These are phyloP conservation scores for Eucalyptus polyanthemos DNA, from an alignment of 345 rosid species.

Conservation along the genomic window DNA sequence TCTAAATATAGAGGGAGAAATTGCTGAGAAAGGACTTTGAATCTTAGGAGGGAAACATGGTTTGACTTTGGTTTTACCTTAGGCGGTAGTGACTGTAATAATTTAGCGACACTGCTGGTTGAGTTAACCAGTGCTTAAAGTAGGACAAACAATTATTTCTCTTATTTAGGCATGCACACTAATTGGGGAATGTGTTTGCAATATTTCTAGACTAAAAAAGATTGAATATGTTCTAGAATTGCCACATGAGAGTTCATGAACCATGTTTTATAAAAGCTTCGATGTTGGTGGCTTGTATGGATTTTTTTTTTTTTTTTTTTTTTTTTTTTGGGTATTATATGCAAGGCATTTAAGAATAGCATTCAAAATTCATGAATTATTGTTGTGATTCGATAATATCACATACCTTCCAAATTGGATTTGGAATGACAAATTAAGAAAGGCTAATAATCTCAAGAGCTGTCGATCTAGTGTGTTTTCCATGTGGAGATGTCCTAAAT, in stretches of 20 bases:
- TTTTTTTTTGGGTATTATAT: too few species aligned
- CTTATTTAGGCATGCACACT: not conserved
- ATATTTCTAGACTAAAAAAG: not conserved
- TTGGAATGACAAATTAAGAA: too few species aligned
- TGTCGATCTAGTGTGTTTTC: not conserved
- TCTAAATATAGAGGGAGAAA: not conserved
- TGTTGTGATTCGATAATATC: too few species aligned
- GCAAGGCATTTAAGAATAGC: too few species aligned
- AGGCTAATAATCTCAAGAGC: too few species aligned
- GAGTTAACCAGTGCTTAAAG: not conserved
- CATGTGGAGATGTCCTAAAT: not conserved
- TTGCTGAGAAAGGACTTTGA: not conserved
- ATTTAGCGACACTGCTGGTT: not conserved
- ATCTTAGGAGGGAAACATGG: not conserved
- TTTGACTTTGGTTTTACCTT: too few species aligned
- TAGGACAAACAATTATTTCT: not conserved
- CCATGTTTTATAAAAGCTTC: too few species aligned
- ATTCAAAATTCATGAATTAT: too few species aligned
- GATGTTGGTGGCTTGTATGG: too few species aligned
- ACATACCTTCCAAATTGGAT: too few species aligned
- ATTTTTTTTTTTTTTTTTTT: too few species aligned
- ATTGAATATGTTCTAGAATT: not conserved
- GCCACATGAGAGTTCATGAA: too few species aligned
- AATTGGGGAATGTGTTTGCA: not conserved
- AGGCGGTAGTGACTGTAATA: not conserved